Conservation (phyloP, 352 stramenopile genomes). For the Phytophthora sp. region DNA sequence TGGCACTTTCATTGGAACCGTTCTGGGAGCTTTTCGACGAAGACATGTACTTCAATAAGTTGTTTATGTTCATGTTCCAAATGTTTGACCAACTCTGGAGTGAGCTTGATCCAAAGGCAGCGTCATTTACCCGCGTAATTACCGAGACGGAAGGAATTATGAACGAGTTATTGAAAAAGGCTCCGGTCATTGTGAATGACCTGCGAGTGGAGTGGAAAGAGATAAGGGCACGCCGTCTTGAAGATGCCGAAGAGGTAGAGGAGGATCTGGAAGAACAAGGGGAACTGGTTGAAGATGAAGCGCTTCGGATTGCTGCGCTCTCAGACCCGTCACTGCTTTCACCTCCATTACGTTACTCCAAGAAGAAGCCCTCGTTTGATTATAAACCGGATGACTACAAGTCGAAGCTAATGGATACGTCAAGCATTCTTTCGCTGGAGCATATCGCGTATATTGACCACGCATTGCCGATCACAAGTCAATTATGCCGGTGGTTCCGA, state of each 20-base stretch:
- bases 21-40: conserved; percentile 89
- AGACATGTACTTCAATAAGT: conserved; percentile 76
- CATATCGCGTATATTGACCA: conserved; percentile 76
- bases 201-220: conserved; percentile 69
- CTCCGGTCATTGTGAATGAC: conserved; percentile 67
- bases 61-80: conserved; percentile 80
- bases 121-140: conserved; percentile 82
- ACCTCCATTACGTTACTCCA: conserved; percentile 32
- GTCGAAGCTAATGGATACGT: conserved; percentile 76
- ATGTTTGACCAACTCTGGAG: conserved; percentile 82
- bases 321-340: conserved; percentile 27
- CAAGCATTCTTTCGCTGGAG: conserved; percentile 71
- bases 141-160: conserved; percentile 75
- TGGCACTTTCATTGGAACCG: conserved; percentile 76
- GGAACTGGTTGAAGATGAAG: conserved; percentile 37
- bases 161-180: conserved; percentile 70
- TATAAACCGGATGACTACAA: conserved; percentile 70
- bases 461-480: conserved; percentile 75
- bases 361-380: conserved; percentile 64
- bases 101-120: conserved; percentile 60
- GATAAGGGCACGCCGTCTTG: conserved; percentile 41
- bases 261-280: conserved; percentile 32
- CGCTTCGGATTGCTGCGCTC: conserved; percentile 28
- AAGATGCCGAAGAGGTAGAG: conserved; percentile 36
- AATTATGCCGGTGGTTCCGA: conserved; percentile 83